Conservation (phyloP, 1,284 basidiomycete genomes). For the Ceratobasidium sp. region DNA sequence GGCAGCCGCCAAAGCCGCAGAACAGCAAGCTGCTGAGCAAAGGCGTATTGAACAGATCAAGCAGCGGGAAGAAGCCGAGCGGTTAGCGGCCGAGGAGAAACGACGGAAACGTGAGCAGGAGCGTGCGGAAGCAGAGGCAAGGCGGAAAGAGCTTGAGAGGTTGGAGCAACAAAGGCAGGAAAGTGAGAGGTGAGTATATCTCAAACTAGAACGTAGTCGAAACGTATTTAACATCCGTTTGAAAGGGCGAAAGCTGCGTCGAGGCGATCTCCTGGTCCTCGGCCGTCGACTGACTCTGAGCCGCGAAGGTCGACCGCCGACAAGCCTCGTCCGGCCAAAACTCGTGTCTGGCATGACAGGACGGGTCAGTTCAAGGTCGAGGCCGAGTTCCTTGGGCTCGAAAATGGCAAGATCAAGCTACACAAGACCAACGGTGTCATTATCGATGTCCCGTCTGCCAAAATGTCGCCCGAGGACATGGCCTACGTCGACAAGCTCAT, state of each 20-base stretch:
- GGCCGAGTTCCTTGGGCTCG: conserved; percentile 93
- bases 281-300: conserved; percentile 32
- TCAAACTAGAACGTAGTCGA: conserved; percentile 18
- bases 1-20: conserved; percentile 56
- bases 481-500: conserved; percentile 79
- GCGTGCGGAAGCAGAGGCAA: conserved; percentile 63
- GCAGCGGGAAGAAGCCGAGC: conserved; percentile 66
- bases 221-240: conserved; percentile 5
- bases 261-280: background rate
- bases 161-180: conserved; percentile 49
- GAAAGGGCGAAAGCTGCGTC: conserved; percentile 11
- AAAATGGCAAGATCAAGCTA: conserved; percentile 90
- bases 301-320: conserved; percentile 22
- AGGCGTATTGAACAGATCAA: conserved; percentile 51
- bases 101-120: conserved; percentile 65
- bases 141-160: conserved; percentile 60
- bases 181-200: conserved; percentile 53
- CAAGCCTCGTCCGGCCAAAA: conserved; percentile 62
- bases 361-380: conserved; percentile 98
- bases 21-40: conserved; percentile 54
- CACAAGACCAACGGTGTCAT: conserved; percentile 99
- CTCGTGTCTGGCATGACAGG: conserved; percentile 93
- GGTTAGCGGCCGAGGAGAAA: conserved; percentile 65
- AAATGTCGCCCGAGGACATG: conserved; percentile 96
- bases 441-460: conserved; percentile 96